phyloP scores from a whole-genome alignment of 805 yeast species.

The Monosporozyma unispora region DNA sequence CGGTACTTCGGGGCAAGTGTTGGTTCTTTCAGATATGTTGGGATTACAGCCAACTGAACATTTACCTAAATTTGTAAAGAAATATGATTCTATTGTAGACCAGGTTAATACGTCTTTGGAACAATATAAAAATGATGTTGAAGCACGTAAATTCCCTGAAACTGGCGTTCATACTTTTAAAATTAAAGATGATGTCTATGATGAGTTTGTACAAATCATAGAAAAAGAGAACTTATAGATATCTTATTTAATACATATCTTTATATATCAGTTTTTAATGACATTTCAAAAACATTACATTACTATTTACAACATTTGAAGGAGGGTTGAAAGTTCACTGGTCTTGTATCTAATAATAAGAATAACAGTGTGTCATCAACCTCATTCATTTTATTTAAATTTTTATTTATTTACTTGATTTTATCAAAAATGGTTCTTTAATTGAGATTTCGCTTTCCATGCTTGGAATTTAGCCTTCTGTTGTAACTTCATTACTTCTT shows the following conservation, averaged over 20 bases:
- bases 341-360: neutral
- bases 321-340: neutral
- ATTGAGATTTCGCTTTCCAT: conserved; percentile 14
- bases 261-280: neutral
- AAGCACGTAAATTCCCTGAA: conserved; percentile 48
- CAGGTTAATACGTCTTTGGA: conserved; percentile 43
- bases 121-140: conserved; percentile 54
- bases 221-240: neutral
- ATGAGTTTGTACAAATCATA: conserved; percentile 27
- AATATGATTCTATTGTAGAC: conserved; percentile 45
- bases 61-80: conserved; percentile 66
- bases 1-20: conserved; percentile 75
- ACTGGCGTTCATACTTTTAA: conserved; percentile 53
- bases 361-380: neutral
- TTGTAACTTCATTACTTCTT: conserved; percentile 12
- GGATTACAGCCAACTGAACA: conserved; percentile 51
- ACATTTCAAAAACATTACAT: neutral
- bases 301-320: neutral
- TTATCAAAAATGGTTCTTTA: neutral
- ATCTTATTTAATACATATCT: neutral
- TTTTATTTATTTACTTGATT: neutral
- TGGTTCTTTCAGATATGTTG: conserved; percentile 76
- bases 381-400: neutral
- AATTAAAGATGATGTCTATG: conserved; percentile 55
- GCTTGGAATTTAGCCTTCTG: conserved; percentile 27